Conservation (phyloP, 257 asterid species). For the Jaltomata sinuosa region DNA sequence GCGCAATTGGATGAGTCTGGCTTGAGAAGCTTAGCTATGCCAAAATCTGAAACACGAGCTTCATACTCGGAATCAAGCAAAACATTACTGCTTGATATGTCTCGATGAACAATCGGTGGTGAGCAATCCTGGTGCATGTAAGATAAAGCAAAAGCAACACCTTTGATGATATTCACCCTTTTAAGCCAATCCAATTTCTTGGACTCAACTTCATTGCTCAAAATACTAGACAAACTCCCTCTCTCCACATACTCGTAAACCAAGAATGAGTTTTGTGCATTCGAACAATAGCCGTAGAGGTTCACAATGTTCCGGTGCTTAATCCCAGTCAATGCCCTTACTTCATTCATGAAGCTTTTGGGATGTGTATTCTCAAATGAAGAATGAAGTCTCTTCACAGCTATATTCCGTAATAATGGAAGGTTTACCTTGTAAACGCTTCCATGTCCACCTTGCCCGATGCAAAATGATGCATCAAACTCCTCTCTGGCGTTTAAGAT, state of each 20-base stretch:
- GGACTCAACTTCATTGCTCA: not conserved
- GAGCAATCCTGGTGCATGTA: not conserved
- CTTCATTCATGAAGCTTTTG: not conserved
- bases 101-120: not conserved
- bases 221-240: not conserved
- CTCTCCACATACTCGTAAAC: slow-evolving; percentile 2
- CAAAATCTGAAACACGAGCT: not conserved
- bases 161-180: not conserved
- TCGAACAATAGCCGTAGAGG: not conserved
- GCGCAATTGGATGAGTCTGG: not conserved
- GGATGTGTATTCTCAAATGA: not conserved
- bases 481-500: not conserved
- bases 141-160: not conserved
- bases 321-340: not conserved
- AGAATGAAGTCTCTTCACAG: not conserved
- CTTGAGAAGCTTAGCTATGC: not conserved
- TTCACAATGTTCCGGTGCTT: not conserved
- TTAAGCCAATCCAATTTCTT: not conserved
- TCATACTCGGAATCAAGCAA: not conserved
- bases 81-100: not conserved
- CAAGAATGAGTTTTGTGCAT: not conserved
- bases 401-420: not conserved
- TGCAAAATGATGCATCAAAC: not conserved
- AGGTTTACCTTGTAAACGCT: not conserved
- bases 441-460: not conserved